Evolutionary conservation across 1,284 basidiomycete genomes (phyloP), one percentile per base, ranked within the genome.

Genomic region (Singerocomus inundabilis): DNA sequence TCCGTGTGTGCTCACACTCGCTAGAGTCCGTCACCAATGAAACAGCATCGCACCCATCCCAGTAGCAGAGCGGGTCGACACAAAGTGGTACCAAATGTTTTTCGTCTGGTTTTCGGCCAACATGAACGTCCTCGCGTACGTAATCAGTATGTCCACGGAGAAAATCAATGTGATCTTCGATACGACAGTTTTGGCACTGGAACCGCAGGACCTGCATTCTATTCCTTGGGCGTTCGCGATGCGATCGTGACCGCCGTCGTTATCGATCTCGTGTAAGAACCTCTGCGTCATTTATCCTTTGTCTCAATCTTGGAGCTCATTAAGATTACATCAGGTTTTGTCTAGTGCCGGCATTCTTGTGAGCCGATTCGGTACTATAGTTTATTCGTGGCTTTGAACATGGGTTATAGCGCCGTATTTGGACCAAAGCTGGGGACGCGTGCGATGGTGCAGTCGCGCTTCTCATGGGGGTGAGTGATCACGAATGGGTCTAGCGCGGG

Each of bases 51-150:
- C 71, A 3, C 83, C 83, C 3, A 72, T 79, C 6, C 69, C 77
- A 5, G 53, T 54, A 0, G 72, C 74, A 43, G 64, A 76, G 46
- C 69, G 82, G 28, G 70, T 70, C 12, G 81, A 85, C 43, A 72
- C 67, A 6, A 73, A 80, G 10, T 73, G 80, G 51, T 79, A 81
- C 56, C 82, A 85, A 57, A 72, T 84, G 68, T 85, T 84, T 64
- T 81, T 82, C 55, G 72, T 83, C 16, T 85, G 83, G 83, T 80
- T 85, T 57, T 79, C 81, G 7, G 73, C 75, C 42, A 84, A 83
- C 53, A 72, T 81, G 62, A 84, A 84, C 55, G 72, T 85, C 49
- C 68, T 82, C 28, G 72, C 73, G 68, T 82, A 68, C 40, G 74
- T 66, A 8, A 24, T 39, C 5, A 5, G 12, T 15, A 6, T 28